A percentile compares a stretch with the other conserved stretches of the same genome.
phyloP scores from a whole-genome alignment of 164 flowering plant species.

The Akebia trifoliata region DNA sequence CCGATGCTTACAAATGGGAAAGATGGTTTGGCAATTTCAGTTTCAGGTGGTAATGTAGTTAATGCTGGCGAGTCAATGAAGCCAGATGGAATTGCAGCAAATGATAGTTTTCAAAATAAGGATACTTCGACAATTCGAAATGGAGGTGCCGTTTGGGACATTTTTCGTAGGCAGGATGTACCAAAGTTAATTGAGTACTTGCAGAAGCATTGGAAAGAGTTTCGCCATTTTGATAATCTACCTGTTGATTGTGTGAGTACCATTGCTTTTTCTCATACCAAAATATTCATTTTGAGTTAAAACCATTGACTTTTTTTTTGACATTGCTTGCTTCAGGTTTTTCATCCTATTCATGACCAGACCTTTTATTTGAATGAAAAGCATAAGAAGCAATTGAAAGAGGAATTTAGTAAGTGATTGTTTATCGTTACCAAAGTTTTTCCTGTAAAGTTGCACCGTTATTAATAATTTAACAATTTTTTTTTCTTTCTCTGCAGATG shows the following conservation, averaged over 20 bases:
- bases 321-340: constrained; percentile 43
- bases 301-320: neutral
- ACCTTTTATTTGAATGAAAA: constrained; percentile 51
- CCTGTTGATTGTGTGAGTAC: constrained; percentile 51
- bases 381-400: constrained; percentile 69
- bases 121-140: constrained; percentile 12
- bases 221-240: constrained; percentile 45
- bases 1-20: constrained; percentile 6
- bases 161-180: constrained; percentile 77
- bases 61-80: constrained; percentile 4
- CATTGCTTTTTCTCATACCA: constrained; percentile 1
- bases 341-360: constrained; percentile 86
- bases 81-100: neutral
- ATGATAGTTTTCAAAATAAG: constrained; percentile 7
- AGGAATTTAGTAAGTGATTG: constrained; percentile 55
- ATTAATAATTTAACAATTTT: neutral
- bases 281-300: neutral
- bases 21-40: constrained; percentile 2
- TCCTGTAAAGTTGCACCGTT: neutral
- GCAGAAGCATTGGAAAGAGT: constrained; percentile 55
- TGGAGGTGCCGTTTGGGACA: constrained; percentile 90
- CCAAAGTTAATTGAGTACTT: constrained; percentile 58
- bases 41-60: constrained; percentile 12
- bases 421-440: neutral
- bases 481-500: constrained; percentile 27